A percentile compares a stretch with the other conserved stretches of the same genome.
Evolutionary conservation across 305 asterid species (phyloP).

Genomic region (Ajuga reptans): DNA sequence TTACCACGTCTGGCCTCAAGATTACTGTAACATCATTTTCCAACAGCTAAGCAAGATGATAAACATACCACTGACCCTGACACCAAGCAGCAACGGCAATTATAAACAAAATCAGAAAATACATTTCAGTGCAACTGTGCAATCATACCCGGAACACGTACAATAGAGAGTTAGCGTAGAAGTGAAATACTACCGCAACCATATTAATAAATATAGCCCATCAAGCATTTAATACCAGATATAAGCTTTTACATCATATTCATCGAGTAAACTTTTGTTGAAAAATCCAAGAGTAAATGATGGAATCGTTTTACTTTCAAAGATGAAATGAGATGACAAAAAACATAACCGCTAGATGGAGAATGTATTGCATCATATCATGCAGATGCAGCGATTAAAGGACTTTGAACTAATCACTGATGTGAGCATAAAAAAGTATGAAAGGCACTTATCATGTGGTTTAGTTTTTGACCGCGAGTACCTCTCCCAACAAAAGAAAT

Average conservation of each 20-base stretch:
- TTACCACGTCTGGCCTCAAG: constrained; percentile 14
- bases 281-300: not conserved
- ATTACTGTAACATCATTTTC: constrained; percentile 15
- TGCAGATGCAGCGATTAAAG: not conserved
- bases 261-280: not conserved
- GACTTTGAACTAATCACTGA: not conserved
- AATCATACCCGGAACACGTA: not conserved
- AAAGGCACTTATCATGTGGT: not conserved
- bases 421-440: not conserved
- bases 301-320: not conserved
- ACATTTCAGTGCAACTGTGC: not conserved
- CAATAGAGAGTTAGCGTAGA: not conserved
- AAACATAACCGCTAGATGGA: not conserved
- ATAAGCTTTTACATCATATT: not conserved
- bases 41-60: constrained; percentile 4
- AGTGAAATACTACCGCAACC: not conserved
- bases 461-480: not conserved
- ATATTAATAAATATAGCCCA: constrained; percentile 4
- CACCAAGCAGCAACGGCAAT: not conserved
- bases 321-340: not conserved
- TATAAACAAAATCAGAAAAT: not conserved
- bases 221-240: not conserved
- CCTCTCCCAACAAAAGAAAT: not conserved
- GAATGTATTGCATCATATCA: not conserved
- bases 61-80: not conserved